A percentile compares a stretch with the other conserved stretches of the same genome.
Evolutionary conservation across 2,329 filamentous ascomycete genomes (phyloP).

Genomic region (Colletotrichum sp.): DNA sequence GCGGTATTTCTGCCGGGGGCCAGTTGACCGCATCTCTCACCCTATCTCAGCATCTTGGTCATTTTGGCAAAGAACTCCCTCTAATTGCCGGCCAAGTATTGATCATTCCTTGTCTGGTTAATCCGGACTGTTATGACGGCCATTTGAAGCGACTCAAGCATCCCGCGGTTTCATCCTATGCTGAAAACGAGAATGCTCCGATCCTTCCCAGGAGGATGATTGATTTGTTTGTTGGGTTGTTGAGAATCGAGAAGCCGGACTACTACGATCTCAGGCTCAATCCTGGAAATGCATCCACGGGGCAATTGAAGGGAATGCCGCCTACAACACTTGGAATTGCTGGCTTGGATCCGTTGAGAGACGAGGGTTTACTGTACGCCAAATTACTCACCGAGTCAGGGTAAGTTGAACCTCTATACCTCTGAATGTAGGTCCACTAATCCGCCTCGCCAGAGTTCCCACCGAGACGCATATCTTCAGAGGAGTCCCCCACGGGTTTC

Average conservation of each 20-base stretch:
- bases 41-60: slow-evolving; percentile 39
- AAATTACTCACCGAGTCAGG: slow-evolving; percentile 48
- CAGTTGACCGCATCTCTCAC: slow-evolving; percentile 46
- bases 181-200: slow-evolving; percentile 52
- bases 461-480: slow-evolving; percentile 53
- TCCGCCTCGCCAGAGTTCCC: slow-evolving; percentile 41
- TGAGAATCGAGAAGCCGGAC: slow-evolving; percentile 29
- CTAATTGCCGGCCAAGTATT: slow-evolving; percentile 54
- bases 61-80: slow-evolving; percentile 21
- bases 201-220: slow-evolving; percentile 46
- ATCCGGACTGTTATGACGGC: slow-evolving; percentile 26
- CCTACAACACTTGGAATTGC: slow-evolving; percentile 49
- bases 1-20: slow-evolving; percentile 54
- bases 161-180: slow-evolving; percentile 46
- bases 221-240: slow-evolving; percentile 32
- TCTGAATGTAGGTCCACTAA: not conserved
- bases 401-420: slow-evolving; percentile 28
- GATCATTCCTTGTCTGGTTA: slow-evolving; percentile 53
- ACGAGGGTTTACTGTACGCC: slow-evolving; percentile 52
- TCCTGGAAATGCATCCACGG: slow-evolving; percentile 34
- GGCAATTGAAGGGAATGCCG: slow-evolving; percentile 45
- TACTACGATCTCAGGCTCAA: slow-evolving; percentile 41
- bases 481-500: slow-evolving; percentile 58
- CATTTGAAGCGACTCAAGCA: slow-evolving; percentile 41
- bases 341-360: slow-evolving; percentile 52